Conservation (phyloP, 345 rosid species). For the Carallia brachiata region DNA sequence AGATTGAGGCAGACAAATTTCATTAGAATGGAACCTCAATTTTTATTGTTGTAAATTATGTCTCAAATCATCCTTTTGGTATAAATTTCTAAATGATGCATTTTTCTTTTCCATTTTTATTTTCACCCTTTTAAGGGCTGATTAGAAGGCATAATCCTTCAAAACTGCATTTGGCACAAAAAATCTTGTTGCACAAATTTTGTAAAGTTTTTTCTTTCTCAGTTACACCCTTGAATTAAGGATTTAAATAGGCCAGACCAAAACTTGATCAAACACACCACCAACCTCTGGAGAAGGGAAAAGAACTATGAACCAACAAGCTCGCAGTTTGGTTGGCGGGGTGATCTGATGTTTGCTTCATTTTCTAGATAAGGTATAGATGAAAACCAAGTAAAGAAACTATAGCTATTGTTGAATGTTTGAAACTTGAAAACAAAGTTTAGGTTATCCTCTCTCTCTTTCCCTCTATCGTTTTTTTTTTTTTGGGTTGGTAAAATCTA, state of each 20-base stretch:
- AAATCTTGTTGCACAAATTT: background rate
- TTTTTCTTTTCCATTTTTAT: background rate
- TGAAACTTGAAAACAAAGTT: slow-evolving; percentile 25
- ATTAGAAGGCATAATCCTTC: background rate
- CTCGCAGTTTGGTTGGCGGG: slow-evolving; percentile 37
- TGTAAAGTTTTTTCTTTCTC: background rate
- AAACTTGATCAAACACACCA: slow-evolving; percentile 16
- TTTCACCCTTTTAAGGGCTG: background rate
- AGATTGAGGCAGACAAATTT: no score
- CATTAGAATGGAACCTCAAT: no score
- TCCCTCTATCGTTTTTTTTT: no score
- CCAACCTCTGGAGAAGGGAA: slow-evolving; percentile 9
- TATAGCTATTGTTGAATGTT: slow-evolving; percentile 14
- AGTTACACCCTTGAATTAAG: slow-evolving; percentile 18
- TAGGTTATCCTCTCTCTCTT: background rate
- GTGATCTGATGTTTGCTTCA: slow-evolving; percentile 25
- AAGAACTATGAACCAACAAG: slow-evolving; percentile 22
- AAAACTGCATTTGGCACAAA: background rate
- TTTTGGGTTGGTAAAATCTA: no score
- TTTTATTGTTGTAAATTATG: no score
- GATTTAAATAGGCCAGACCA: slow-evolving; percentile 2
- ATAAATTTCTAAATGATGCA: no score
- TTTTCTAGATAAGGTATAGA: slow-evolving; percentile 36
- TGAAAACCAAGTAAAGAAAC: background rate
- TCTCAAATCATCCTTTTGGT: no score